Evolutionary conservation across 257 asterid species (phyloP).

Genomic region (Nyctanthes arbortristis): DNA sequence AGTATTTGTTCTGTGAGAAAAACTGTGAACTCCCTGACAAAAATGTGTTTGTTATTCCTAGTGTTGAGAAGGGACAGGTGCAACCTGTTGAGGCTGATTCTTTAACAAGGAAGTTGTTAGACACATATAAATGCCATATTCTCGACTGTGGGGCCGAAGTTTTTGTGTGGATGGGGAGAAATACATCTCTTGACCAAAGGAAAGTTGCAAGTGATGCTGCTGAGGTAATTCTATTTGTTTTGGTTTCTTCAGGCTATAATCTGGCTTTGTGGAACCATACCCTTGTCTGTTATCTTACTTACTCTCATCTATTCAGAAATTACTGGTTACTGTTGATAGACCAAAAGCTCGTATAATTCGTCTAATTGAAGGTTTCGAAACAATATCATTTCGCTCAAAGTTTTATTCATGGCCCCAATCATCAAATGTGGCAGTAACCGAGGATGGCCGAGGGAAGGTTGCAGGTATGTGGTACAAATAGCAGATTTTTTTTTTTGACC

Average conservation of each 20-base stretch:
- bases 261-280: constrained; percentile 17
- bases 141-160: constrained; percentile 66
- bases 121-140: constrained; percentile 62
- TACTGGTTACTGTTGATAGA: constrained; percentile 39
- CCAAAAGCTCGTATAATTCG: constrained; percentile 40
- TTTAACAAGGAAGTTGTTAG: constrained; percentile 55
- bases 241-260: constrained; percentile 14
- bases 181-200: constrained; percentile 60
- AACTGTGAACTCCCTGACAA: constrained; percentile 27
- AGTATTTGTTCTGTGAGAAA: constrained; percentile 12
- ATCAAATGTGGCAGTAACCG: constrained; percentile 39
- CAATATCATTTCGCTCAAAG: constrained; percentile 60
- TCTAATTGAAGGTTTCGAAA: constrained; percentile 77
- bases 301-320: constrained; percentile 32
- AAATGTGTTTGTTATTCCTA: constrained; percentile 28
- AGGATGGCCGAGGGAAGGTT: constrained; percentile 80
- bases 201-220: constrained; percentile 55
- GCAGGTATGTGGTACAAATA: constrained; percentile 59
- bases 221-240: constrained; percentile 53
- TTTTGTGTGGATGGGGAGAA: constrained; percentile 81
- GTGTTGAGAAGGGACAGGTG: constrained; percentile 65
- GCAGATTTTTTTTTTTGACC: too few relatives aligned
- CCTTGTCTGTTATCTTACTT: constrained; percentile 8
- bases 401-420: constrained; percentile 75
- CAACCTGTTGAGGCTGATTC: constrained; percentile 64